phyloP scores from a whole-genome alignment of 495 filamentous ascomycete genomes.

The Hyaloscypha finlandica region DNA sequence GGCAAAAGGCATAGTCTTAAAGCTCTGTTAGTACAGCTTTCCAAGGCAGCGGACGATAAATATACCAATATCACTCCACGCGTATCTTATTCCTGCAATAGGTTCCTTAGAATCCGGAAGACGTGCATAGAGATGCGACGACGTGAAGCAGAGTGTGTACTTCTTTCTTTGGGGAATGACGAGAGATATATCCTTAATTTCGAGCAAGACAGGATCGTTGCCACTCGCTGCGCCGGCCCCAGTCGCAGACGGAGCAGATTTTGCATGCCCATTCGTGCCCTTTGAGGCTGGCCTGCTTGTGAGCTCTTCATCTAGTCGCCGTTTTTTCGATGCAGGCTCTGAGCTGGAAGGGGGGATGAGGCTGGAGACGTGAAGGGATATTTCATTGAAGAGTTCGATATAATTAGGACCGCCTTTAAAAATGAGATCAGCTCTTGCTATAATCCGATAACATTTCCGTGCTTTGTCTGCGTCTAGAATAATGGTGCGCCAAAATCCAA shows the following conservation, averaged over 20 bases:
- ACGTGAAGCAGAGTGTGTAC: conserved; percentile 73
- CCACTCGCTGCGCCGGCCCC: conserved; percentile 24
- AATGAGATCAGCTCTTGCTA: conserved; percentile 15
- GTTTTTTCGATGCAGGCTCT: conserved; percentile 44
- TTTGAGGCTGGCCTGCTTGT: conserved; percentile 26
- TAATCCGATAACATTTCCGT: background rate
- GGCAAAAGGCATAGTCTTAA: conserved; percentile 72
- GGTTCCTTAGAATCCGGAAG: conserved; percentile 63
- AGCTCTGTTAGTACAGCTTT: conserved; percentile 29
- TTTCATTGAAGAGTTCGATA: conserved; percentile 54
- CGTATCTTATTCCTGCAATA: conserved; percentile 66
- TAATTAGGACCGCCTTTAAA: conserved; percentile 29
- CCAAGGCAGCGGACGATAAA: background rate
- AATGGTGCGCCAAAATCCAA: background rate
- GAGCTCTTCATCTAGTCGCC: conserved; percentile 49
- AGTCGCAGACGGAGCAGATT: conserved; percentile 9
- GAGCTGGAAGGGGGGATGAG: conserved; percentile 40
- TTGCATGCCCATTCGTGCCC: conserved; percentile 23
- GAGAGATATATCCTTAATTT: conserved; percentile 72
- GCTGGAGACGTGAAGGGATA: conserved; percentile 49
- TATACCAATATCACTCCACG: conserved; percentile 74
- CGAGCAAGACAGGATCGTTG: conserved; percentile 52
- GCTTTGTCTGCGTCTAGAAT: background rate
- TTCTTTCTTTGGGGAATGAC: conserved; percentile 91
- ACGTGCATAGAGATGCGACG: conserved; percentile 66